Percentiles rank a stretch among this genome's conserved stretches.
phyloP scores from a whole-genome alignment of 2,329 filamentous ascomycete genomes.

The Trichothecium roseum region DNA sequence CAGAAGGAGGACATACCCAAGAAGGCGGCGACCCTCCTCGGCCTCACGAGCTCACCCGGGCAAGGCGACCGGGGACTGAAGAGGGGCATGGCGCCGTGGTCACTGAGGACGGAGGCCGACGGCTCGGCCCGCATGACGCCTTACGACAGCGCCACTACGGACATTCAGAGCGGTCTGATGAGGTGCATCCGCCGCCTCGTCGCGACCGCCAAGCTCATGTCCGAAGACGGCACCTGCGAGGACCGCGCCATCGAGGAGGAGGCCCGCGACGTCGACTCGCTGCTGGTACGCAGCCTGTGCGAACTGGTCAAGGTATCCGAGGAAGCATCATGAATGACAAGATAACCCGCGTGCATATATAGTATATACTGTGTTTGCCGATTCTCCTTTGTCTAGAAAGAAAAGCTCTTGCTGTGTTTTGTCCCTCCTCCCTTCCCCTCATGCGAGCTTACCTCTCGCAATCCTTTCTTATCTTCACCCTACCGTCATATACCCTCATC shows the following conservation, averaged over 20 bases:
- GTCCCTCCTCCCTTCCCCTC: no score
- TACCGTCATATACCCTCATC: no score
- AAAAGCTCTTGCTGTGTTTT: no score
- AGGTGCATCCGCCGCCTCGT: constrained; percentile 41
- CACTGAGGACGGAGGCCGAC: constrained; percentile 12
- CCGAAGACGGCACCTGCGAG: constrained; percentile 16
- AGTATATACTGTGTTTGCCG: no score
- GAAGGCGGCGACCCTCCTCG: constrained; percentile 42
- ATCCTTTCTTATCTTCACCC: no score
- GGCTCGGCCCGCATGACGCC: constrained; percentile 9
- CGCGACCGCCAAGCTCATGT: constrained; percentile 31
- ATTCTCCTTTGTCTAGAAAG: no score
- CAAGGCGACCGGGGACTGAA: no score
- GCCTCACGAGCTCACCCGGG: constrained; percentile 20
- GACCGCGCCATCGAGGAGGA: constrained; percentile 19
- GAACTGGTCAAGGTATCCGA: constrained; percentile 30
- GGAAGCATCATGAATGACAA: constrained; percentile 15
- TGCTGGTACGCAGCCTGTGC: constrained; percentile 29
- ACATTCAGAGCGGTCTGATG: constrained; percentile 38
- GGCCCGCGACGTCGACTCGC: constrained; percentile 20
- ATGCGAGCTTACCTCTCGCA: no score
- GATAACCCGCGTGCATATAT: no score
- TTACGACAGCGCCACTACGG: constrained; percentile 25
- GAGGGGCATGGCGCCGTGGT: constrained; percentile 9
- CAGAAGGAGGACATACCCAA: constrained; percentile 29